phyloP scores from a whole-genome alignment of 306 rosid species.

The Abrus pulchellus region DNA sequence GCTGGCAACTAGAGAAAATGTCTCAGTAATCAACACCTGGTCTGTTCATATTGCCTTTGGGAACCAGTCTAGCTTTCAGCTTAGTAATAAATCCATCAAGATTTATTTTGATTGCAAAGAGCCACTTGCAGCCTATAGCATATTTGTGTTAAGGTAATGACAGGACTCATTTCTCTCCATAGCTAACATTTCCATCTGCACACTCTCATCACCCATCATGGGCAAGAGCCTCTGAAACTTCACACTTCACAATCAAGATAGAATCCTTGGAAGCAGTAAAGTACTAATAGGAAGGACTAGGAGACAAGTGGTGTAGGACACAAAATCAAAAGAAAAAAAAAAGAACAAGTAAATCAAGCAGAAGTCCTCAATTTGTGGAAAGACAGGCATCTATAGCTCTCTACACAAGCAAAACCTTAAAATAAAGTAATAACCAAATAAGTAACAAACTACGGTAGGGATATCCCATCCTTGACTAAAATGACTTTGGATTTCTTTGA shows the following conservation, averaged over 20 bases:
- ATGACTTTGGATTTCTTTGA: constrained; percentile 45
- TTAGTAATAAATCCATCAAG: constrained; percentile 20
- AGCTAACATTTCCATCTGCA: not conserved
- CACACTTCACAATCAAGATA: constrained; percentile 28
- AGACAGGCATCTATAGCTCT: not conserved
- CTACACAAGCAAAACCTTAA: constrained; percentile 14
- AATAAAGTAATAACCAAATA: constrained; percentile 22
- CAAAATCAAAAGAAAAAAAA: not conserved
- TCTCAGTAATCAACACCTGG: not conserved
- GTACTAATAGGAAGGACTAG: constrained; percentile 15
- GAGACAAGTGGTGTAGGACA: constrained; percentile 27
- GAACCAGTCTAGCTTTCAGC: not conserved
- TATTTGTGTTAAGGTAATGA: constrained; percentile 4
- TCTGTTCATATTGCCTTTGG: not conserved
- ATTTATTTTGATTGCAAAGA: constrained; percentile 30
- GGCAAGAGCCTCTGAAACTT: constrained; percentile 29
- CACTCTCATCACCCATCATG: constrained; percentile 11
- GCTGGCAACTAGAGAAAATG: not conserved
- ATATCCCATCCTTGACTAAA: constrained; percentile 38
- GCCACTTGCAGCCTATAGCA: constrained; percentile 12
- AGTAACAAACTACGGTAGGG: constrained; percentile 1
- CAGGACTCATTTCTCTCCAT: constrained; percentile 10
- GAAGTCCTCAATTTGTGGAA: constrained; percentile 15
- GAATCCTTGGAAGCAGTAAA: constrained; percentile 28
- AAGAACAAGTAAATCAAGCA: constrained; percentile 11